phyloP scores from a whole-genome alignment of 2,329 filamentous ascomycete genomes.

The Cladophialophora chaetospira region DNA sequence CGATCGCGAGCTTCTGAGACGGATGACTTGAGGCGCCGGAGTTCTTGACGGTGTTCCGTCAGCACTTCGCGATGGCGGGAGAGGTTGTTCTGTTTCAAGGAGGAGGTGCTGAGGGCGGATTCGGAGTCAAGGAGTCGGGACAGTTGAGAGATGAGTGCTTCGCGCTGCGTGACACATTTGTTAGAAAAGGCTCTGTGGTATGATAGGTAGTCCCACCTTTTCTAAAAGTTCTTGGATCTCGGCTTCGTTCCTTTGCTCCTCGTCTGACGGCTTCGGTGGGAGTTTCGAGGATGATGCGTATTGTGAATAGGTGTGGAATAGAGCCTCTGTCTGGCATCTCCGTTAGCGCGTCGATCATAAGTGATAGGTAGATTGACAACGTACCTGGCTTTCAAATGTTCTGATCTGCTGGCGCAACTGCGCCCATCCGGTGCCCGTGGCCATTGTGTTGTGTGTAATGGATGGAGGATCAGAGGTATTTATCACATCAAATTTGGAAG shows the following conservation, averaged over 20 bases:
- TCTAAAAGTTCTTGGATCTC: constrained; percentile 83
- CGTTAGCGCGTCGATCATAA: constrained; percentile 11
- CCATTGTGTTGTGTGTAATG: constrained; percentile 16
- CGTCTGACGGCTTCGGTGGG: constrained; percentile 78
- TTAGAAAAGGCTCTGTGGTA: constrained; percentile 3
- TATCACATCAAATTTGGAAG: not conserved
- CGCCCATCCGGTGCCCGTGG: constrained; percentile 75
- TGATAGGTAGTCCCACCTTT: constrained; percentile 58
- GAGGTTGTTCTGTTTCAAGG: constrained; percentile 96
- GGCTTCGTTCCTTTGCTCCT: constrained; percentile 76
- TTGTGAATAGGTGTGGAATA: constrained; percentile 76
- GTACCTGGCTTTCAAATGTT: constrained; percentile 86
- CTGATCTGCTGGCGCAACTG: constrained; percentile 92
- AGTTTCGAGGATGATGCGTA: constrained; percentile 80
- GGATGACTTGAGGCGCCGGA: constrained; percentile 70
- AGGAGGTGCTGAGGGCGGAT: constrained; percentile 79
- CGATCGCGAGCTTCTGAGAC: constrained; percentile 80
- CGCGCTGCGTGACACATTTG: constrained; percentile 60
- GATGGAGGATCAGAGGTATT: not conserved
- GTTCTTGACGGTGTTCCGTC: constrained; percentile 79
- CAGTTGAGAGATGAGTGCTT: constrained; percentile 78
- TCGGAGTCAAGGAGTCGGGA: constrained; percentile 90
- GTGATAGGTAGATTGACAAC: not conserved
- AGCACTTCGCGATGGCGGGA: constrained; percentile 89
- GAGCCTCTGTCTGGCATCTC: constrained; percentile 70